Evolutionary conservation across 208 protist genomes (phyloP), one percentile per base, ranked within the genome.

Genomic region (Acanthamoeba castellanii): DNA sequence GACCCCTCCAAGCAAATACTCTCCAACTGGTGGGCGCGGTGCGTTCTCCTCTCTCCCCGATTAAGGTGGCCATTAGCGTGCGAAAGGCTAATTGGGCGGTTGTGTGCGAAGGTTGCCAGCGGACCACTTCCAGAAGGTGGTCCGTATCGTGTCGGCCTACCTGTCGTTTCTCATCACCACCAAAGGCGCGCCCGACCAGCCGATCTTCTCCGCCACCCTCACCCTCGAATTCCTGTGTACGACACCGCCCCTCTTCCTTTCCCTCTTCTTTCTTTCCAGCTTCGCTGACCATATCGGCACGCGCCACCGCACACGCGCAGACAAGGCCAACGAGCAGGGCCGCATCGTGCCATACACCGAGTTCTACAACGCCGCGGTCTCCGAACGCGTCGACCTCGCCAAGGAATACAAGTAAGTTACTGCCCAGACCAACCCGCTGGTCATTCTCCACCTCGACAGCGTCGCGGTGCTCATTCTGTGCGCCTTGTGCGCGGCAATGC

Each of bases 111-210:
- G 76, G 45, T 25, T 91, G 32, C 84, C 84, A n/a, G 84, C 59
- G 57, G 84, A 91, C 57, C 84, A 91, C 37, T 91, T 91, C 59
- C 84, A 91, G 42, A 91, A 70, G 57, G 84, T 91, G 57, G 84
- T 91, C 42, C 50, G 59, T 7, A 32, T 91, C 30, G 32, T 91
- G 32, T 64, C 50, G 7, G 30, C 14, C 25, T 70, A 70, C 25
- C 57, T 91, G 1, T 72, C 84, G 18, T 91, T 91, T 32, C 84
- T 91, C 25, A 72, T 91, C 57, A 91, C 84, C 14, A 91, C 16
- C 50, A 91, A 91, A 32, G 59, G 57, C n/a, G 57, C 84, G 25
- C 84, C 84, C 27, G 57, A 91, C 18, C 57, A 91, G 50, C 84
- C 84, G 9, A 91, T 70, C 84, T 70, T 85, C 76, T 85, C 57